Base-by-base conservation (phyloP, 306 rosid genomes). In the Prinsepia uniflora region DNA sequence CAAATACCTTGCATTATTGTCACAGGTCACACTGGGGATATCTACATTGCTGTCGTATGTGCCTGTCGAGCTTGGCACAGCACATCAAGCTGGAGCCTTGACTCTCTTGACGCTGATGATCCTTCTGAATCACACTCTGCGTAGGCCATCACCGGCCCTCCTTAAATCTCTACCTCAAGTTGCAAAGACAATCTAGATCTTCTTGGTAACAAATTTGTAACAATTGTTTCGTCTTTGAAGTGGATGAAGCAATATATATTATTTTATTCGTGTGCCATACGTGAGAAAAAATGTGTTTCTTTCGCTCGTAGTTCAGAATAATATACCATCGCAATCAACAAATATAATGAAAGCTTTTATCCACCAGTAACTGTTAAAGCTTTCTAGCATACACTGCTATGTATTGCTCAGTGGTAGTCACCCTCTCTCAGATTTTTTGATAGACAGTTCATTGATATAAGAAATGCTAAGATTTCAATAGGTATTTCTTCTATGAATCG, bases 1-100 rank as follows among this genome's bases (percentile, higher is more conserved):
- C 44, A 36, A 36, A 34, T 30, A 54, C 63, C 17, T 8, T 58
- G 40, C 22, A 4, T 17, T 36, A 9, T 36, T 15, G 43, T 17
- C 3, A 6, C 44, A 36, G 65, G 65, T 59, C 19, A 59, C 65
- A 34, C 19, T 59, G 65, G 65, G 98, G 64, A 53, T 92, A 55
- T 80, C 95, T 0, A 89, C 96, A 6, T 92, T 89, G 72, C 81
- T 92, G 49, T 87, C 92, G 0, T 92, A 87, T 68, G 98, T 92
- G 19, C 98, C 95, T 44, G 96, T 86, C 56, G 88, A 92, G 14
- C 86, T 89, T 24, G 96, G 96, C 62, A 80, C 89, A 10, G 95
- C 96, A 15, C 98, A 89, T 85, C 98, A 92, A 67, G 92, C 96
- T 4, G 96, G 98, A 20, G 98, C 98, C 71, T 83, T 89, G 76